phyloP scores from a whole-genome alignment of 306 rosid species.

The Corylus avellana region DNA sequence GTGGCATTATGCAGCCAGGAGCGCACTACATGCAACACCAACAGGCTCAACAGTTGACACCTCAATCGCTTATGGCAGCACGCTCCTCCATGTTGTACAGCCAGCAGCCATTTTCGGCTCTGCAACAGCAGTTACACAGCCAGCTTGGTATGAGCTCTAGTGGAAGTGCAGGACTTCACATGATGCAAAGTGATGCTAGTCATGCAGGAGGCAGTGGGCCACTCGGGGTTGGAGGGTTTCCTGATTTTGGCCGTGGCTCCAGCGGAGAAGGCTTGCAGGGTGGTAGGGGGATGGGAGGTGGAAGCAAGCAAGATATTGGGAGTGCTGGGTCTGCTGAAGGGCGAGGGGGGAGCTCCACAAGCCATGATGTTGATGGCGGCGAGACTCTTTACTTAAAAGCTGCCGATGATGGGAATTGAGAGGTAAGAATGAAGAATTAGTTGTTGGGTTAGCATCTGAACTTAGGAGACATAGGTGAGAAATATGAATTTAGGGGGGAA shows the following conservation, averaged over 20 bases:
- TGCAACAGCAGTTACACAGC: constrained; percentile 79
- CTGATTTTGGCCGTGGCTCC: constrained; percentile 68
- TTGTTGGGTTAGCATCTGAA: constrained; percentile 28
- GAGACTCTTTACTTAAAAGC: constrained; percentile 79
- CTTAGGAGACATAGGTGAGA: constrained; percentile 37
- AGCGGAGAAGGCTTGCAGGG: constrained; percentile 62
- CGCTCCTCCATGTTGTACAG: constrained; percentile 83
- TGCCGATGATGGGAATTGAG: constrained; percentile 63
- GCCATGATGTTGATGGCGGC: constrained; percentile 73
- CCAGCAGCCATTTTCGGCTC: constrained; percentile 74
- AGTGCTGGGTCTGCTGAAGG: constrained; percentile 57
- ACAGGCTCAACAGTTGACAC: constrained; percentile 83
- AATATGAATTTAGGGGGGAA: constrained; percentile 25
- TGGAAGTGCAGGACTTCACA: constrained; percentile 71
- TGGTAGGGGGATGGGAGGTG: constrained; percentile 52
- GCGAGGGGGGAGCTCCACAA: constrained; percentile 64
- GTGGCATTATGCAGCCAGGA: constrained; percentile 85
- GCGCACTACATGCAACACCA: constrained; percentile 89
- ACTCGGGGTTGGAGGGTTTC: constrained; percentile 62
- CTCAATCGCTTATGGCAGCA: constrained; percentile 84
- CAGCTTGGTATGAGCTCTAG: constrained; percentile 69
- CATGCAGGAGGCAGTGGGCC: constrained; percentile 59
- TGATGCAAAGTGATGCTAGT: constrained; percentile 62
- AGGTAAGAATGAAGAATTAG: constrained; percentile 18
- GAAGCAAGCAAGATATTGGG: constrained; percentile 82